These are phyloP conservation scores for Aspergillus quadricinctus DNA, from an alignment of 2,329 filamentous ascomycete genomes.

Conservation along the genomic window DNA sequence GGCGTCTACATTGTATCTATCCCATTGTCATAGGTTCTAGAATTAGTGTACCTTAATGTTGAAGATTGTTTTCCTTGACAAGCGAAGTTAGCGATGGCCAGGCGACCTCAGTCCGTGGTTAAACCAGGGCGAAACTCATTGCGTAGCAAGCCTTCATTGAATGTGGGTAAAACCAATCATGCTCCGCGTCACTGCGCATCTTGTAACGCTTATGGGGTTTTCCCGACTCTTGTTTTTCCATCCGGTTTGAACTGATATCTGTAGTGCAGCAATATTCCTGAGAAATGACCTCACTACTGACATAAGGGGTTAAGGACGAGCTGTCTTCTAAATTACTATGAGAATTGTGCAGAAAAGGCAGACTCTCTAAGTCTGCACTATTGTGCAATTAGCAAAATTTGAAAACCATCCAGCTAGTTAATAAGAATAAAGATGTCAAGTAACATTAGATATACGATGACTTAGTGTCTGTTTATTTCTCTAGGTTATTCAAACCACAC, in stretches of 20 bases:
- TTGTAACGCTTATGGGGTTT: neutral
- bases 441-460: no score
- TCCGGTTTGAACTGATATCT: neutral
- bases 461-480: no score
- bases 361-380: no score
- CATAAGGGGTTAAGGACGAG: no score
- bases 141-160: neutral
- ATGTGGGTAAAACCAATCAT: neutral
- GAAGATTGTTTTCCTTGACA: conserved; percentile 1
- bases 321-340: no score
- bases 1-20: conserved; percentile 21
- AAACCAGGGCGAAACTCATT: neutral
- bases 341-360: no score
- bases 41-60: conserved; percentile 8
- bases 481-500: no score
- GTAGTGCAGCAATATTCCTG: no score
- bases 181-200: neutral
- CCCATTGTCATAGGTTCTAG: conserved; percentile 9
- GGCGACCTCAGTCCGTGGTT: neutral
- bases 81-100: neutral
- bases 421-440: no score
- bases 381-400: no score
- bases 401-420: no score
- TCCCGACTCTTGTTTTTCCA: neutral
- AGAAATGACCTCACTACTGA: no score